Evolutionary conservation across 108 stramenopile genomes (phyloP).

Genomic region (Thalassiosira profunda): DNA sequence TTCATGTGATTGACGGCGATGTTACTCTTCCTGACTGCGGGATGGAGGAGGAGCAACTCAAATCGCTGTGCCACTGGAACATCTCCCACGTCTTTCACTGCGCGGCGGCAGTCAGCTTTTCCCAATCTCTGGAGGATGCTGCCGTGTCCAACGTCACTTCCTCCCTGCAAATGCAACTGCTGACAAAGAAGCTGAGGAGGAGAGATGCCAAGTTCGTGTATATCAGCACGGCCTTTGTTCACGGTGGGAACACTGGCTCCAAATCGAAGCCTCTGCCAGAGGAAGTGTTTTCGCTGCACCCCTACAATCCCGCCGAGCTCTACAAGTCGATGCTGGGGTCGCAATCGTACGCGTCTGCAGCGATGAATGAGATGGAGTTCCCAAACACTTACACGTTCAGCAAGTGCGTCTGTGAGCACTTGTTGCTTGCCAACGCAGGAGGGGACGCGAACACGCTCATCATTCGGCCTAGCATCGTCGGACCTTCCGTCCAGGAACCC

Average conservation of each 20-base stretch:
- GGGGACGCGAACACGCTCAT: constrained; percentile 77
- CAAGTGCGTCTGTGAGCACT: constrained; percentile 90
- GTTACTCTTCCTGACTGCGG: constrained; percentile 65
- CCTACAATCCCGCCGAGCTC: constrained; percentile 68
- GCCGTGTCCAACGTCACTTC: constrained; percentile 84
- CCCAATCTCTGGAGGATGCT: constrained; percentile 74
- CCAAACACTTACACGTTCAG: constrained; percentile 91
- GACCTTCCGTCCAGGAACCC: constrained; percentile 77
- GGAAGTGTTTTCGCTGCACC: constrained; percentile 56
- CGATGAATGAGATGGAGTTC: constrained; percentile 78
- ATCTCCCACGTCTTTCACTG: constrained; percentile 86
- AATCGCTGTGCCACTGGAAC: constrained; percentile 29
- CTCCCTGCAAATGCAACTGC: constrained; percentile 61
- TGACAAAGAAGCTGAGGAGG: constrained; percentile 49
- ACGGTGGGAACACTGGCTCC: constrained; percentile 74
- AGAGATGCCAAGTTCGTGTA: constrained; percentile 72
- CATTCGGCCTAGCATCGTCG: constrained; percentile 89
- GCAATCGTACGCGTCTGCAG: constrained; percentile 79
- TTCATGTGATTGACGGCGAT: constrained; percentile 76
- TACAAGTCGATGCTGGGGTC: constrained; percentile 82
- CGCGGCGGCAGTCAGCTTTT: constrained; percentile 90
- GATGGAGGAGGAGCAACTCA: constrained; percentile 38
- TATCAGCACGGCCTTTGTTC: constrained; percentile 92
- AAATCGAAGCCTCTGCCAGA: constrained; percentile 59
- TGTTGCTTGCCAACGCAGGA: constrained; percentile 47